Conservation (phyloP, 2,329 filamentous ascomycete species). For the Neonectria hederae region DNA sequence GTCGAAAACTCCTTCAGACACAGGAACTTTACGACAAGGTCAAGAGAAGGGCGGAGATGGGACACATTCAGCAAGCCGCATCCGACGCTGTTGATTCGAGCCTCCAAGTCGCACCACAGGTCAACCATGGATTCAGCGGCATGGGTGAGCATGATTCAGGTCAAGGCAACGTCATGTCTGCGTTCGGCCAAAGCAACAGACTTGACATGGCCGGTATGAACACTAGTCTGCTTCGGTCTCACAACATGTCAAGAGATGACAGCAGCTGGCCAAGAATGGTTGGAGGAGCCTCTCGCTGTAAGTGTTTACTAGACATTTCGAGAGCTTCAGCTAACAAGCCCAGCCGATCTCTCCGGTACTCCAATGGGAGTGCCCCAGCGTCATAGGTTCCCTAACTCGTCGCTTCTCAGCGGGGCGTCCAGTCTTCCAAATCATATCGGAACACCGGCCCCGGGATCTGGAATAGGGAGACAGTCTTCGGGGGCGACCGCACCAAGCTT, state of each 20-base stretch:
- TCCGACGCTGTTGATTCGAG: constrained; percentile 53
- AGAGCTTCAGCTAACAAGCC: constrained; percentile 16
- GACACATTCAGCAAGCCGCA: constrained; percentile 64
- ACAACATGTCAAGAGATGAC: constrained; percentile 23
- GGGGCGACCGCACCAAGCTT: constrained; percentile 30
- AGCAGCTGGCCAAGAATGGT: constrained; percentile 31
- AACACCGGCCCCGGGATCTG: constrained; percentile 21
- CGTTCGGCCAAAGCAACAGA: constrained; percentile 27
- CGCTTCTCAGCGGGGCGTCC: constrained; percentile 14
- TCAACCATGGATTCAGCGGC: constrained; percentile 19
- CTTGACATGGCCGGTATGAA: constrained; percentile 34
- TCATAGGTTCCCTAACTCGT: constrained; percentile 18
- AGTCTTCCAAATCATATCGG: constrained; percentile 14
- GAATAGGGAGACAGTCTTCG: constrained; percentile 15
- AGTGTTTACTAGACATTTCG: neutral
- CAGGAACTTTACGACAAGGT: constrained; percentile 72
- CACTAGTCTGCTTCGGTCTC: constrained; percentile 23
- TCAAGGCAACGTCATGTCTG: constrained; percentile 5
- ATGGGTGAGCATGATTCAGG: neutral
- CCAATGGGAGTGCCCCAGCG: constrained; percentile 21
- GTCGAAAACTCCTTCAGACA: constrained; percentile 71
- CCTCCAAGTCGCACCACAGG: constrained; percentile 30
- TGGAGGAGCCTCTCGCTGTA: constrained; percentile 25
- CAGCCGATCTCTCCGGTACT: constrained; percentile 23
- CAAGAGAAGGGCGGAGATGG: constrained; percentile 64